Base-by-base conservation (phyloP, 176 grass and related monocot genomes). In the Triticum urartu region DNA sequence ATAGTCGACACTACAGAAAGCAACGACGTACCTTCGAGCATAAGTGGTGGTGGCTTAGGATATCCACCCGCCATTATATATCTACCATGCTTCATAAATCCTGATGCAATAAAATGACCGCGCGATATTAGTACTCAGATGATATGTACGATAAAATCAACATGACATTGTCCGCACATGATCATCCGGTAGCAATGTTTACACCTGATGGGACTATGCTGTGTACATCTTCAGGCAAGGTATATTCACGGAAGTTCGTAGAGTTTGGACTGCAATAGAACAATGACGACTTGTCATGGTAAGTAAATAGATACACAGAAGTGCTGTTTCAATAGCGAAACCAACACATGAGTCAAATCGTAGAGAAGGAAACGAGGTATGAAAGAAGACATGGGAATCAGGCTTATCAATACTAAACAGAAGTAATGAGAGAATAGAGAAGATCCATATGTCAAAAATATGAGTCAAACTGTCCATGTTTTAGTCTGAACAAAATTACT, bases 1-100 rank as follows among this genome's bases (percentile, higher is more conserved):
- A 64, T 11, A 50, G 26, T 52, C 39, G 33, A 24, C 25, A 72
- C 70, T 80, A 80, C 5, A 13, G 61, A 72, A 36, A 72, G 25
- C 66, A 87, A 48, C 10, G 5, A 39, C 77, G 45, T 80, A 86
- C 66, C 1, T 45, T 80, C 77, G 2, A 86, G 66, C 50, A 80
- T 54, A 72, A 86, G 85, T 13, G 85, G 85, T 25, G 85, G 85
- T 22, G 85, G 85, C 36, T 72, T 50, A 28, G 85, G 85, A 73
- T 86, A 72, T 28, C 38, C 77, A 48, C 3, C 0, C 0, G 8
- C 45, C 12, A 17, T 4, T 54, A 54, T 5, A 54, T 54, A 54
- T 15, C 5, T 54, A 17, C 17, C 50, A 6, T 54, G 5, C 50
- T n/a, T 10, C 50, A 54, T 17, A 54, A 54, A 54, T 17, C 50